Percentiles rank a stretch among this genome's conserved stretches.
These are phyloP conservation scores for Oidiodendron maius DNA, from an alignment of 495 filamentous ascomycete genomes.

Conservation along the genomic window DNA sequence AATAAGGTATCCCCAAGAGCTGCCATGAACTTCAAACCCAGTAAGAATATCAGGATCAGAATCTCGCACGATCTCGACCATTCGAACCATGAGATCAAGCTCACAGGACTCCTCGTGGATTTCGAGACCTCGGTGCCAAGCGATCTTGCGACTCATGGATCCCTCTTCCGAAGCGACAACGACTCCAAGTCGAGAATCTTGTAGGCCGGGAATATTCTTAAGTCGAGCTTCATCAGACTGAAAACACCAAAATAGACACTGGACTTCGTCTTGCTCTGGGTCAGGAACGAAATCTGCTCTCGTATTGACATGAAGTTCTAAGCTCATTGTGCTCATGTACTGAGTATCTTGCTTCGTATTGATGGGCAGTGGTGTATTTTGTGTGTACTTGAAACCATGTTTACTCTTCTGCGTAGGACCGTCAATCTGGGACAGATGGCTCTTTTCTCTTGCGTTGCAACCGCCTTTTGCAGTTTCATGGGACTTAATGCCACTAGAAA, in stretches of 20 bases:
- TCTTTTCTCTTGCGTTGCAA: conserved; percentile 14
- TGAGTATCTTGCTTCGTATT: conserved; percentile 81
- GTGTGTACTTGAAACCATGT: conserved; percentile 82
- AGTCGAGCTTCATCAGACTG: conserved; percentile 62
- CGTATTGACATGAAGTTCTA: conserved; percentile 94
- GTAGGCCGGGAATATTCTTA: conserved; percentile 44
- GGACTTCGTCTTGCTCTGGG: conserved; percentile 85
- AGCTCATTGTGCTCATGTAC: conserved; percentile 94
- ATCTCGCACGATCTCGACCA: conserved; percentile 79
- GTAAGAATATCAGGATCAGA: conserved; percentile 91
- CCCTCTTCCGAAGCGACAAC: conserved; percentile 56
- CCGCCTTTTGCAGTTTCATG: no score
- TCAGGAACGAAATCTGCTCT: conserved; percentile 74
- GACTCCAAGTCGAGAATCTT: conserved; percentile 53
- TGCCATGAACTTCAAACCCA: conserved; percentile 90
- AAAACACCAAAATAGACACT: conserved; percentile 85
- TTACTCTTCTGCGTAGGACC: conserved; percentile 82
- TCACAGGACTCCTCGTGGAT: conserved; percentile 73
- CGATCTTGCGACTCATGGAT: conserved; percentile 41
- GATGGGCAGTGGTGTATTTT: conserved; percentile 64
- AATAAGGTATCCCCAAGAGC: conserved; percentile 92
- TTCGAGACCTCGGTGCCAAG: conserved; percentile 47
- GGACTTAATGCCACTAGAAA: background rate
- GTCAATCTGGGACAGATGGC: conserved; percentile 75
- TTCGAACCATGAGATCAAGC: conserved; percentile 71